These are phyloP conservation scores for Mycosphaerella arachidis DNA, from an alignment of 2,329 filamentous ascomycete genomes.

Conservation along the genomic window DNA sequence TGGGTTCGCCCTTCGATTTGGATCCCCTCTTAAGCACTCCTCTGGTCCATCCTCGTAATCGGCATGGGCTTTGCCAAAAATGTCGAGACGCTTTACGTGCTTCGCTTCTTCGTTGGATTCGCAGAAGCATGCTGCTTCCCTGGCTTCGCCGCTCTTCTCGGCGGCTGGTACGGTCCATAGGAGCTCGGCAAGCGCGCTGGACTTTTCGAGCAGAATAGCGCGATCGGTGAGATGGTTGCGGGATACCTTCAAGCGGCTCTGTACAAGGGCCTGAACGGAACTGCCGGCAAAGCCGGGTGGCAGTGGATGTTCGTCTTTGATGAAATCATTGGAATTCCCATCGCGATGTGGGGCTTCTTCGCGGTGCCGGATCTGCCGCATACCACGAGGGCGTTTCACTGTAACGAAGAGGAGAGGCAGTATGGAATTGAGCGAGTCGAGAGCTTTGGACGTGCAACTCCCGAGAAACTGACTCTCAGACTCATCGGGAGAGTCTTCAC, in stretches of 20 bases:
- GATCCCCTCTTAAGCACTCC: constrained; percentile 11
- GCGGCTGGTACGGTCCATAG: constrained; percentile 47
- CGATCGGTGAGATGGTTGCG: constrained; percentile 44
- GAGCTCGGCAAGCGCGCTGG: constrained; percentile 50
- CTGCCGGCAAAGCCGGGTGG: constrained; percentile 42
- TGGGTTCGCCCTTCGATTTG: constrained; percentile 10
- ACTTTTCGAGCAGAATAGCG: constrained; percentile 48
- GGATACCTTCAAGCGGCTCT: constrained; percentile 54
- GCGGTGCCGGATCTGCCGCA: constrained; percentile 48
- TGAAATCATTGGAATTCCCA: constrained; percentile 50
- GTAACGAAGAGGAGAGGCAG: constrained; percentile 27
- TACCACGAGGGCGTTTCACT: constrained; percentile 47
- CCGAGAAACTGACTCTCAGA: constrained; percentile 8
- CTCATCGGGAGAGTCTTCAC: constrained; percentile 5
- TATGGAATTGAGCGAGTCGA: constrained; percentile 11
- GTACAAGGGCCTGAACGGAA: constrained; percentile 44
- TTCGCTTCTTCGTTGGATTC: constrained; percentile 15
- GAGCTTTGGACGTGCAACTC: constrained; percentile 4
- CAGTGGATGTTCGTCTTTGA: constrained; percentile 49
- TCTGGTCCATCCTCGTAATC: constrained; percentile 13
- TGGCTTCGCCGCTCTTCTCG: constrained; percentile 35
- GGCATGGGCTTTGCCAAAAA: constrained; percentile 14
- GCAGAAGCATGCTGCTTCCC: constrained; percentile 14
- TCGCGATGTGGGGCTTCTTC: constrained; percentile 49
- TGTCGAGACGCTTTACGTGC: constrained; percentile 13